Base-by-base conservation (phyloP, 2,329 filamentous ascomycete species). In the Moelleriella libera region DNA sequence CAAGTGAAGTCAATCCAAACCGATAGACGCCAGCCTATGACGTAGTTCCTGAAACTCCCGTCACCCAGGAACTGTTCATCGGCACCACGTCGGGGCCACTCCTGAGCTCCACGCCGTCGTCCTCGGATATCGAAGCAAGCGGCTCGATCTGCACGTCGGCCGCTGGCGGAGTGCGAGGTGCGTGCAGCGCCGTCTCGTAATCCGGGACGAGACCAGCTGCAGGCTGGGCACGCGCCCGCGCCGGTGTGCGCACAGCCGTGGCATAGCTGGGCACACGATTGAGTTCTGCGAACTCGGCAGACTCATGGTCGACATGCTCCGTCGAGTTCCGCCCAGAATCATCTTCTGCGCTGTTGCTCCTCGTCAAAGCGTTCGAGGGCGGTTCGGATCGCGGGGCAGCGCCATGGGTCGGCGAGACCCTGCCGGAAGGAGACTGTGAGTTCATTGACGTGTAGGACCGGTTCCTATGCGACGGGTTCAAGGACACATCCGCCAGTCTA, bases 191-290 rank as follows among this genome's bases (percentile, higher is more conserved):
- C 2, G 81, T 74, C 48, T 74, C 66, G 58, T 88, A 88, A 58
- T 85, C 79, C 0, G 84, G 84, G 5, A 86, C 70, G 10, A 63
- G 63, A 5, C 67, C 61, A 32, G 70, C 69, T 28, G 71, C 70
- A 6, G 70, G 63, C 42, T 69, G 70, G 45, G 67, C 71, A 11
- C 69, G 69, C 34, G 72, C 70, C 45, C 75, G 71, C 12, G 78
- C 75, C 5, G 80, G 77, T 0, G 80, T 77, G 52, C 76, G 78
- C 30, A 88, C 77, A 0, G 85, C 85, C 1, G 85, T 88, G 12
- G 76, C 75, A 60, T 89, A 89, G 48, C 84, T 88, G 1, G 85
- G 85, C 2, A 89, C 84, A 53, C 83, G 83, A 60, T 73, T 83
- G 41, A 88, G 66, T 52, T 80, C 75, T 44, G 75, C 74, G 53